A percentile compares a stretch with the other conserved stretches of the same genome.
Evolutionary conservation across 73 alveolate genomes (phyloP).

Genomic region (Diophrys sp.): DNA sequence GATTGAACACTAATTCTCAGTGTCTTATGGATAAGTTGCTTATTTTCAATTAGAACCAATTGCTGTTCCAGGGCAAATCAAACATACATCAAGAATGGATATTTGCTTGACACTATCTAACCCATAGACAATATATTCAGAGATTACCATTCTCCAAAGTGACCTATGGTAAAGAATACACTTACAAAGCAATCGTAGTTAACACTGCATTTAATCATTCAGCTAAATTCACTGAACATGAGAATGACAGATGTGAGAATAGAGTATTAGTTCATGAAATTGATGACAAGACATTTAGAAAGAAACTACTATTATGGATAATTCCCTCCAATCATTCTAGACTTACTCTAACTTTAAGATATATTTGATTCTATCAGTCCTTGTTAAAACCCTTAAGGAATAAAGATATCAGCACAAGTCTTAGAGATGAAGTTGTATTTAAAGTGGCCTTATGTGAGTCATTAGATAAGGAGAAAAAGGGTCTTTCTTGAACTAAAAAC

Average conservation of each 20-base stretch:
- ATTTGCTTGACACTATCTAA: conserved; percentile 16
- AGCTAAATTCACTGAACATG: conserved; percentile 43
- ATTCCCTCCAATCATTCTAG: no score
- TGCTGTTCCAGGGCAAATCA: conserved; percentile 46
- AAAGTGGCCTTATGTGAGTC: no score
- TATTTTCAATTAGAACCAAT: conserved; percentile 40
- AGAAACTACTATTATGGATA: conserved; percentile 54
- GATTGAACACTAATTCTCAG: conserved; percentile 39
- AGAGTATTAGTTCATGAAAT: conserved; percentile 33
- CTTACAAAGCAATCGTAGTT: conserved; percentile 71
- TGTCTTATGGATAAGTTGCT: conserved; percentile 41
- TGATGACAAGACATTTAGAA: conserved; percentile 25
- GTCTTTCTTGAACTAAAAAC: no score
- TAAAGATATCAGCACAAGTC: no score
- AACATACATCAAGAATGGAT: conserved; percentile 35
- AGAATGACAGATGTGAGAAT: conserved; percentile 22
- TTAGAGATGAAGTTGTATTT: no score
- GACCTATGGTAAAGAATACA: conserved; percentile 68
- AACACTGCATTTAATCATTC: conserved; percentile 58
- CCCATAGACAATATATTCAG: conserved; percentile 68
- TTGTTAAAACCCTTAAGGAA: no score
- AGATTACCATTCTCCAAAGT: no score
- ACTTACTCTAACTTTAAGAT: no score
- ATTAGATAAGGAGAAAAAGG: no score
- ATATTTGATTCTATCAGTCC: no score